Base-by-base conservation (phyloP, 139 green algal species). In the Chlamydomonas eustigma region DNA sequence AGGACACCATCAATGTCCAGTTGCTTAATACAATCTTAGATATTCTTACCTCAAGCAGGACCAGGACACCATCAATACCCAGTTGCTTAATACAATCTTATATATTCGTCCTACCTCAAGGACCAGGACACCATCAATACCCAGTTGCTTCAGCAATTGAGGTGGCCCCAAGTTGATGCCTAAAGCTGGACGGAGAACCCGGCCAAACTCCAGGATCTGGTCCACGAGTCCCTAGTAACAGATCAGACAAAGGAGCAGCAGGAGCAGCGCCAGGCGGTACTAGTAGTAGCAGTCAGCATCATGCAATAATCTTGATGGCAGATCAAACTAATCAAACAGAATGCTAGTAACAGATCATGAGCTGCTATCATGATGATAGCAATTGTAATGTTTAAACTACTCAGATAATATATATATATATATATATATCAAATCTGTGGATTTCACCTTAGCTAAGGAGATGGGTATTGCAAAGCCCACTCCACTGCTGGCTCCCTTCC, bases 131-230 rank as follows among this genome's bases (percentile, higher is more conserved):
- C 58, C 58, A 24, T 70, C 34, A 28, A 70, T 22, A 28, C 58
- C 58, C 25, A 70, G 58, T 28, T 70, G 58, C 28, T 28, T 32
- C 58, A 70, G 24, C 25, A 70, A 28, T 28, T 70, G 58, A 37
- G 44, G 44, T 28, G 88, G 90, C 0, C 88, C 90, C 68, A 95
- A 91, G 71, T 79, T 82, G 73, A 95, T 93, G 67, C 58, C 87
- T 28, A 91, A 64, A 1, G 83, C 77, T 0, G 87, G 89, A 0
- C 90, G 83, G 30, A 91, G 44, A 18, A 94, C 83, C 1, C 83
- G 74, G n/a, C 91, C 91, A 73, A 88, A 90, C 8, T 51, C 75
- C 37, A 95, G 84, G 64, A 95, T 91, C 79, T 93, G 86, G 3
- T 88, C 76, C 50, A 91, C 91, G 12, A 58, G 44, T 12, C 44